Base-by-base conservation (phyloP, 2,329 filamentous ascomycete genomes). In the Sarocladium oryzae region DNA sequence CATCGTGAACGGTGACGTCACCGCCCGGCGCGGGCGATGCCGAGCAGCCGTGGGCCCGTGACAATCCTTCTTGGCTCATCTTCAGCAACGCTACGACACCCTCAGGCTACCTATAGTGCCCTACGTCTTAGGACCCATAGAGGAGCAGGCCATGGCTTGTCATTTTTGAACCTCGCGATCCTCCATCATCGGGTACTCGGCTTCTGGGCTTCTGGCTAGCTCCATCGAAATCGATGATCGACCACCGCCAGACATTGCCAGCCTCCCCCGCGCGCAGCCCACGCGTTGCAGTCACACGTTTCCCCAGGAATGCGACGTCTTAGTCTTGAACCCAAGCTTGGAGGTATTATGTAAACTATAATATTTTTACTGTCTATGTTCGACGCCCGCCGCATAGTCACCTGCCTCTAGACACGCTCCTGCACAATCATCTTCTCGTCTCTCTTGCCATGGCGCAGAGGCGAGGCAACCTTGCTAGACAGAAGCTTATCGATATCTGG, bases 401-500 rank as follows among this genome's bases (percentile, higher is more conserved):
- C n/a, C 21, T 43, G n/a, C 5, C 4, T 33, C 46, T 49, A 49
- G 8, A 37, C 46, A 7, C 15, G 4, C 13, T 36, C 46, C 21
- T 49, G 46, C 46, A 49, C 37, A 24, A 26, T 28, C 13, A 28
- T 13, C 38, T 57, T 58, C 41, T 60, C 57, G 33, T 61, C 53
- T 53, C 52, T 51, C 21, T 53, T 52, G 9, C 58, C 59, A 46
- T 60, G 56, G 52, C 66, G 63, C 48, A 69, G 55, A 23, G 60
- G 64, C 49, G 63, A 61, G 8, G 65, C 63, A 9, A 68, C 66
- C 37, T 63, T 61, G 32, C 58, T 56, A 1, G 60, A 66, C 55
- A 69, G 53, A 21, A 64, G 55, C 45, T 62, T 56, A 53, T 69
- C 66, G 10, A 66, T 62, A 41, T 69, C 61, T 13, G 64, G 65